A percentile compares a stretch with the other conserved stretches of the same genome.
Conservation (phyloP, 2,329 filamentous ascomycete species). For the Neocatenulostroma microsporum region DNA sequence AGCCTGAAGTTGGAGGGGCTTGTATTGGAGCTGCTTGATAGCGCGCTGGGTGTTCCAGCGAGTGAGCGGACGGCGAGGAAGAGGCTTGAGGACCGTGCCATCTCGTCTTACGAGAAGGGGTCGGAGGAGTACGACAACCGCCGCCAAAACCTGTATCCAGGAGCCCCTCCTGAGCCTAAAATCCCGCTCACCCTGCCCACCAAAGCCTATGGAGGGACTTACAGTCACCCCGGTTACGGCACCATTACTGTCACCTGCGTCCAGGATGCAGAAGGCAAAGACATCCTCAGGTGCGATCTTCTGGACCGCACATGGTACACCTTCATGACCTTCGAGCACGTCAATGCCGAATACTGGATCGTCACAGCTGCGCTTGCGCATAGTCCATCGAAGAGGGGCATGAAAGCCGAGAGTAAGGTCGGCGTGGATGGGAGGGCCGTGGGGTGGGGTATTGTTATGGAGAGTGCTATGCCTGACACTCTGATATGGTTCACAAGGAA, state of each 20-base stretch:
- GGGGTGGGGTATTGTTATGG: not conserved
- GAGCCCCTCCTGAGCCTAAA: not conserved
- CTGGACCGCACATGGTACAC: conserved; percentile 1
- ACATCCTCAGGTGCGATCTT: too few relatives aligned
- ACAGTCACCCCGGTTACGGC: not conserved
- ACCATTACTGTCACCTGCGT: not conserved
- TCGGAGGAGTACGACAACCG: not conserved
- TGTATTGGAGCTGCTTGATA: conserved; percentile 1
- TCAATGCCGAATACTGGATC: conserved; percentile 2
- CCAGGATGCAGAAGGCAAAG: too few relatives aligned
- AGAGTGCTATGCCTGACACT: conserved; percentile 1
- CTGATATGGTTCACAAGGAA: conserved; percentile 1
- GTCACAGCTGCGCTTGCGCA: not conserved
- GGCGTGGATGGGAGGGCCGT: conserved; percentile 1
- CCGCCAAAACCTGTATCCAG: conserved; percentile 1
- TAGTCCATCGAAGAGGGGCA: not conserved
- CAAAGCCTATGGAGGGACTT: conserved; percentile 1
- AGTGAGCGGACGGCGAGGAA: not conserved
- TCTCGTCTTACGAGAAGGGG: not conserved
- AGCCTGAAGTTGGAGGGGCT: conserved; percentile 2
- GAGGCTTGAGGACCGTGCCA: not conserved
- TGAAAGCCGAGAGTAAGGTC: not conserved
- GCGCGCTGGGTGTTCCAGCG: conserved; percentile 1
- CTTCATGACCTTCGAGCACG: not conserved
- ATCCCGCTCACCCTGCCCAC: not conserved